Base-by-base conservation (phyloP, 495 filamentous ascomycete genomes). In the Gamarada debralockiae region DNA sequence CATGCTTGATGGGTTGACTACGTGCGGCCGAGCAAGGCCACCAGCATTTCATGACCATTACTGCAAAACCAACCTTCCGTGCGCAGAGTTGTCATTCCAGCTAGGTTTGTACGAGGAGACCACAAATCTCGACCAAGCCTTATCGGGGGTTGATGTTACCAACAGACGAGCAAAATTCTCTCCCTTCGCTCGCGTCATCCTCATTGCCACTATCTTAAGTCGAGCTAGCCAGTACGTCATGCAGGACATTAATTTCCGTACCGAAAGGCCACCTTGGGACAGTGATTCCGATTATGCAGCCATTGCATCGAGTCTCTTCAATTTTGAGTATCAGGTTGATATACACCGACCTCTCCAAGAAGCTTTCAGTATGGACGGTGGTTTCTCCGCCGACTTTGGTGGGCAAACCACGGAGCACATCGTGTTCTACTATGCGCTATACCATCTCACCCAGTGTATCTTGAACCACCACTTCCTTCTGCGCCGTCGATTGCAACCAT, bases 361-460 rank as follows among this genome's bases (percentile, higher is more conserved):
- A 5, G 37, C 39, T 1, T 38, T 60, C 15, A 49, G 64, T 22
- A 52, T 47, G 20, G n/a, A n/a, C n/a, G n/a, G n/a, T n/a, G n/a
- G n/a, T n/a, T n/a, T n/a, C n/a, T n/a, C n/a, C n/a, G n/a, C n/a
- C n/a, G n/a, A n/a, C n/a, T n/a, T n/a, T n/a, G n/a, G n/a, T n/a
- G n/a, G n/a, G n/a, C 56, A 62, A 13, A 38, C 62, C 15, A 42
- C 53, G 9, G 64, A 57, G 0, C 67, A 63, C 25, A 23, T 64
- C 3, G 51, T 68, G 4, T 70, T 65, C 23, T 60, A 65, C 2
- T 58, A 60, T 14, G 58, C 65, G 3, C 45, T 68, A 2, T 70
- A 63, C 37, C 65, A 67, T 21, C 50, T 66, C 2, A 64, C 64
- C 9, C 62, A 67, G 31, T 70, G 65, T 47, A 48, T 70, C 3